A percentile compares a stretch with the other conserved stretches of the same genome.
Conservation (phyloP, 2,329 filamentous ascomycete genomes). For the Aspergillus novofumigatus region DNA sequence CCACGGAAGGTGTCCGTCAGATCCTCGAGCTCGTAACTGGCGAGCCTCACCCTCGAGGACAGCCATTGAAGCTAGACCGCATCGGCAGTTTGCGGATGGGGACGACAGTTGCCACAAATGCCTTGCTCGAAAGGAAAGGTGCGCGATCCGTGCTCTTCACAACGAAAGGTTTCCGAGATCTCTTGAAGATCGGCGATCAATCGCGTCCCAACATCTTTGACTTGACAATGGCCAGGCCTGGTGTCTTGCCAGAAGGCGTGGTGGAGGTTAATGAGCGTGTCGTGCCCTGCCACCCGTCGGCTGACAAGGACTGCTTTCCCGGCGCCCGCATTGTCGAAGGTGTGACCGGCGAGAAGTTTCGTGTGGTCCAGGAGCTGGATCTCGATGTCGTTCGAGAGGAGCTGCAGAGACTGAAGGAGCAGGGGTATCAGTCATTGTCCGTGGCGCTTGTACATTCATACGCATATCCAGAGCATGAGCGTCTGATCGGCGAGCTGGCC, state of each 20-base stretch:
- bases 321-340: constrained; percentile 60
- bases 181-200: constrained; percentile 85
- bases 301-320: constrained; percentile 66
- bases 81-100: constrained; percentile 72
- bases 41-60: constrained; percentile 31
- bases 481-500: constrained; percentile 71
- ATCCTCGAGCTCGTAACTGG: constrained; percentile 47
- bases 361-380: constrained; percentile 60
- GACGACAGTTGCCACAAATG: constrained; percentile 89
- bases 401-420: constrained; percentile 63
- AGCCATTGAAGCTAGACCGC: constrained; percentile 31
- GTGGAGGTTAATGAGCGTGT: constrained; percentile 86
- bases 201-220: constrained; percentile 87
- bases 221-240: constrained; percentile 77
- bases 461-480: constrained; percentile 82
- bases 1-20: constrained; percentile 79
- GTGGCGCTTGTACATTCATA: constrained; percentile 89
- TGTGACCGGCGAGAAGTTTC: constrained; percentile 61
- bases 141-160: constrained; percentile 83
- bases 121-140: constrained; percentile 81
- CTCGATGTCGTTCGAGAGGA: constrained; percentile 54
- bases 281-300: constrained; percentile 59
- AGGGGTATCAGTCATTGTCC: constrained; percentile 72
- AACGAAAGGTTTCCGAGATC: constrained; percentile 82
- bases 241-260: constrained; percentile 77